phyloP scores from a whole-genome alignment of 1,284 basidiomycete genomes.

The Leccinum cinnamomeum region DNA sequence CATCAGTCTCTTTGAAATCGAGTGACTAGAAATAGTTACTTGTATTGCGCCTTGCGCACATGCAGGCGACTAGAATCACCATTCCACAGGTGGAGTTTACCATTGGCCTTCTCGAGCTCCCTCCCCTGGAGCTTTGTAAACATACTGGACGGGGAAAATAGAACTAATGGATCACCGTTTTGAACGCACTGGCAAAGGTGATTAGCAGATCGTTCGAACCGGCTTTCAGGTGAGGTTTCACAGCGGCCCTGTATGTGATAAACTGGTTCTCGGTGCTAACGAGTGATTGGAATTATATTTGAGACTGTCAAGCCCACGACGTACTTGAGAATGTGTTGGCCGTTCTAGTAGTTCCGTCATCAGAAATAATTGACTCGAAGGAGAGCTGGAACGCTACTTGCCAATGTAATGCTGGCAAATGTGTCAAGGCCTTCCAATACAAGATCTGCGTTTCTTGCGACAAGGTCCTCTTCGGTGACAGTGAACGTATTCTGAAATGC shows the following conservation, averaged over 20 bases:
- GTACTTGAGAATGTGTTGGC: slow-evolving; percentile 59
- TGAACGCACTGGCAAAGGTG: slow-evolving; percentile 74
- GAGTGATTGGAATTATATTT: slow-evolving; percentile 1
- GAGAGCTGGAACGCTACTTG: slow-evolving; percentile 37
- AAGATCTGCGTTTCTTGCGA: slow-evolving; percentile 59
- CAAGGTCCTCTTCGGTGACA: slow-evolving; percentile 49
- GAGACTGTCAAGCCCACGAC: slow-evolving; percentile 16
- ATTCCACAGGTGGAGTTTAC: slow-evolving; percentile 74
- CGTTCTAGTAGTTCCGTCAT: slow-evolving; percentile 55
- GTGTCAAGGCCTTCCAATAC: slow-evolving; percentile 90
- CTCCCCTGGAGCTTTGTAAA: slow-evolving; percentile 48
- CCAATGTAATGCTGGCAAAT: slow-evolving; percentile 69
- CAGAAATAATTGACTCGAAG: neutral
- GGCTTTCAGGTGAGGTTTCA: slow-evolving; percentile 51
- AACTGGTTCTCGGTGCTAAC: slow-evolving; percentile 77
- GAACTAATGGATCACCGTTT: slow-evolving; percentile 48
- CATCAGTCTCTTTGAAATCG: slow-evolving; percentile 6
- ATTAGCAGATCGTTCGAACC: slow-evolving; percentile 71
- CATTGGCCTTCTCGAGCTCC: slow-evolving; percentile 60
- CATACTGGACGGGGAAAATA: neutral
- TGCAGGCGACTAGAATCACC: slow-evolving; percentile 85
- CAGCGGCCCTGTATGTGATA: slow-evolving; percentile 60
- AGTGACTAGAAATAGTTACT: slow-evolving; percentile 44
- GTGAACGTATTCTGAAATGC: slow-evolving; percentile 72
- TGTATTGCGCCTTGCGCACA: slow-evolving; percentile 88